Evolutionary conservation across 805 yeast species (phyloP).

Genomic region (Metschnikowia amazonensis): DNA sequence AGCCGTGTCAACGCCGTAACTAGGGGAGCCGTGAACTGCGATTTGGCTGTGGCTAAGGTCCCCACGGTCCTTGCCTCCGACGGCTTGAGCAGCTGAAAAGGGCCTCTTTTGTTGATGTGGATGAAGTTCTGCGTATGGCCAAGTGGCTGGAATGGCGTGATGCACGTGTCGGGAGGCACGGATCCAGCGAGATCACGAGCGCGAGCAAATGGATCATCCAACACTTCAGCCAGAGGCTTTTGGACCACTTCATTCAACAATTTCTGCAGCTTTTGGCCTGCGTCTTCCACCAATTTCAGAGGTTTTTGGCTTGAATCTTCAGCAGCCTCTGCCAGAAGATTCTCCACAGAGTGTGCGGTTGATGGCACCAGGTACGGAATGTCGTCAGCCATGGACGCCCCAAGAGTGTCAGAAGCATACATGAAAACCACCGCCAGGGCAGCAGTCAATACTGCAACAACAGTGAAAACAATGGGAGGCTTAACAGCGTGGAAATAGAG

Average conservation of each 20-base stretch:
- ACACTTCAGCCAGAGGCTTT: background rate
- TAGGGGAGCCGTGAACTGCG: conserved; percentile 7
- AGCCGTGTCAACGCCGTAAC: conserved; percentile 11
- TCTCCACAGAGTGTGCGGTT: conserved; percentile 3
- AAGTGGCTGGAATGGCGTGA: conserved; percentile 1
- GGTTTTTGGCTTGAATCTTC: background rate
- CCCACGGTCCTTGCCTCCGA: background rate
- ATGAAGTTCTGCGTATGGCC: conserved; percentile 11
- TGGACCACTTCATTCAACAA: too few species aligned
- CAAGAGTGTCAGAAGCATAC: background rate
- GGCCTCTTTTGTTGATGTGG: conserved; percentile 6
- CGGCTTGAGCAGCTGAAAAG: background rate
- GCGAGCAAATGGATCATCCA: background rate
- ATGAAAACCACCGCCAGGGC: background rate
- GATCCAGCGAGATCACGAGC: conserved; percentile 2
- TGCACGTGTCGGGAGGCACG: background rate
- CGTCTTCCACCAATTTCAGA: too few species aligned
- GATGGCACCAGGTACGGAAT: background rate
- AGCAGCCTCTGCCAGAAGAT: too few species aligned
- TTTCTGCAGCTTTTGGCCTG: too few species aligned
- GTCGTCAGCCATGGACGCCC: background rate
- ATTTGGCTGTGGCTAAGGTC: conserved; percentile 8
- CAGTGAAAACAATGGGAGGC: background rate
- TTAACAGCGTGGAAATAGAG: background rate
- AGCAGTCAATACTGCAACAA: background rate